Base-by-base conservation (phyloP, 495 filamentous ascomycete species). In the Penicillium egyptiacum region DNA sequence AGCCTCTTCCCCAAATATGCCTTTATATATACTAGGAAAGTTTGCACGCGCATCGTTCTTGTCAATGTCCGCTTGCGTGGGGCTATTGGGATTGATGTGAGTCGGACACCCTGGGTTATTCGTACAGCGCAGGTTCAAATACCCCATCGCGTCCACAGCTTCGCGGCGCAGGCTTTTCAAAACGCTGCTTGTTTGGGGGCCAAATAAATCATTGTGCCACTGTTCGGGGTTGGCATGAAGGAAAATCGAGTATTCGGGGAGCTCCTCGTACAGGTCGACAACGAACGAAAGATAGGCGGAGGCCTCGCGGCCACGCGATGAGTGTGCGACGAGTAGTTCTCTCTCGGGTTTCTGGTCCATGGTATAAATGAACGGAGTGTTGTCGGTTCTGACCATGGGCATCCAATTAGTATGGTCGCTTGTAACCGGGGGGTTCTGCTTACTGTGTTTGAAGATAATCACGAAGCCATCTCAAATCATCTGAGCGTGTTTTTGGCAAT, bases 141-240 rank as follows among this genome's bases (percentile, higher is more conserved):
- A 78, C 3, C 75, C 75, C 16, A 67, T 57, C 6, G 67, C 71
- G 41, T 76, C 73, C 42, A 78, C 65, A 8, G 75, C 56, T 47
- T 74, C 63, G 33, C 66, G 58, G 7, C 73, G 75, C 1, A 78
- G 62, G 26, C 66, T 66, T 14, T 54, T 56, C 28, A 78, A 57
- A 0, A 63, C 60, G 22, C 61, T 41, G 37, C 50, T 60, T 20
- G 75, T 78, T 14, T 50, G 57, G 1, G 69, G 56, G 1, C 73
- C 73, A 53, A 75, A 72, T 7, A 78, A 62, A 50, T 78, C 75
- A 35, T 78, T 78, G 60, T 78, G 75, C 71, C 75, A 75, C 48
- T 78, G 75, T 11, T 76, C 67, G 16, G 55, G 57, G 57, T 67
- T 67, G 44, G 72, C 69, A 58, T 78, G 75, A 41, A 78, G 64